These are phyloP conservation scores for Hibiscus trionum DNA, from an alignment of 345 rosid genomes.

Conservation along the genomic window DNA sequence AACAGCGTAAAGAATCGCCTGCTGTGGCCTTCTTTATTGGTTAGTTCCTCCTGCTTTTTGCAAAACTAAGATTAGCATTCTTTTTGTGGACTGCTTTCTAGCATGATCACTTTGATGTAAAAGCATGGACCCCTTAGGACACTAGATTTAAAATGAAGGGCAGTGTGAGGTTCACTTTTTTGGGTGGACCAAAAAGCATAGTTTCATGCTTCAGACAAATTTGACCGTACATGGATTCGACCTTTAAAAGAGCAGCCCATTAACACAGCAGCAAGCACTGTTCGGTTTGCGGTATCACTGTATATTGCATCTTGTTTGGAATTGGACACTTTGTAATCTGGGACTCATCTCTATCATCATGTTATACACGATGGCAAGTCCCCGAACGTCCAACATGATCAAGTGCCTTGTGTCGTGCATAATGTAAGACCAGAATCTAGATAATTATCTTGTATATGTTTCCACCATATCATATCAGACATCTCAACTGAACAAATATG, in stretches of 20 bases:
- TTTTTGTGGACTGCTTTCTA: slow-evolving; percentile 22
- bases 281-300: slow-evolving; percentile 3
- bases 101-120: slow-evolving; percentile 22
- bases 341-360: neutral
- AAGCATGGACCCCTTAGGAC: slow-evolving; percentile 39
- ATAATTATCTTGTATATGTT: too few relatives aligned
- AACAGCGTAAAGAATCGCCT: slow-evolving; percentile 77
- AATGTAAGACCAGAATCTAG: neutral
- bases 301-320: slow-evolving; percentile 11
- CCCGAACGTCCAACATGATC: neutral
- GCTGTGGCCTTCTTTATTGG: slow-evolving; percentile 86
- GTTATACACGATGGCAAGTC: neutral
- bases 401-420: neutral
- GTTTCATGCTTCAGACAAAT: slow-evolving; percentile 23
- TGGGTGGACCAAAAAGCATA: slow-evolving; percentile 44
- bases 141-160: slow-evolving; percentile 23
- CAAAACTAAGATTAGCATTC: neutral
- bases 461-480: neutral
- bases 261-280: slow-evolving; percentile 5
- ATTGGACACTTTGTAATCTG: neutral
- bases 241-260: slow-evolving; percentile 3
- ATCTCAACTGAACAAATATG: neutral
- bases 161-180: slow-evolving; percentile 21
- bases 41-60: slow-evolving; percentile 26
- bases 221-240: slow-evolving; percentile 10